These are phyloP conservation scores for Salisapilia sapeloensis DNA, from an alignment of 352 stramenopile species.

Conservation along the genomic window DNA sequence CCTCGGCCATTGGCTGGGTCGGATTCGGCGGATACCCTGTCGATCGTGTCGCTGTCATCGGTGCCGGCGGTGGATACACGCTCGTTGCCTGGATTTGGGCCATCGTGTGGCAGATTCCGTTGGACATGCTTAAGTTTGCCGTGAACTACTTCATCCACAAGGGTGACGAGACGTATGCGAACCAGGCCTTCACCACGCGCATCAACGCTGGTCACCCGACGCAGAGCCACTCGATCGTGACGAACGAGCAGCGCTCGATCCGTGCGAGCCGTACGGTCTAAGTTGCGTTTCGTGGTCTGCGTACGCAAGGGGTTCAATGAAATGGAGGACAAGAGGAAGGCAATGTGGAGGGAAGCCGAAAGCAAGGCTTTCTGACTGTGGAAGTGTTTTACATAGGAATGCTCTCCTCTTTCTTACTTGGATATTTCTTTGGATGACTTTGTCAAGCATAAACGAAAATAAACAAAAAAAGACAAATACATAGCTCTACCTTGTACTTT, in stretches of 20 bases:
- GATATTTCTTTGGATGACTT: too few relatives aligned
- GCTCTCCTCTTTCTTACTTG: too few relatives aligned
- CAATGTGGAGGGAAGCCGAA: too few relatives aligned
- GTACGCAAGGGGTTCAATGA: too few relatives aligned
- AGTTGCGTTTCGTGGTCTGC: too few relatives aligned
- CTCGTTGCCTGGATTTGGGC: constrained; percentile 49
- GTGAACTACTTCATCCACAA: constrained; percentile 53
- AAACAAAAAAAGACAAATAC: too few relatives aligned
- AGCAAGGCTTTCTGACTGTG: too few relatives aligned
- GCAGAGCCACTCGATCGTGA: constrained; percentile 36
- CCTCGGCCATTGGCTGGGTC: constrained; percentile 42
- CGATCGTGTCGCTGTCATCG: constrained; percentile 44
- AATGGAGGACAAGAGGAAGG: too few relatives aligned
- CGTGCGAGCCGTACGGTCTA: constrained; percentile 47
- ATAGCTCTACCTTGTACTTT: too few relatives aligned
- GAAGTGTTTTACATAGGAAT: too few relatives aligned
- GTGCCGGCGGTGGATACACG: constrained; percentile 39
- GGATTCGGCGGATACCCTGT: constrained; percentile 50
- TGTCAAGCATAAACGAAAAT: too few relatives aligned
- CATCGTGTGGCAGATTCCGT: constrained; percentile 54
- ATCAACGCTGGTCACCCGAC: constrained; percentile 63
- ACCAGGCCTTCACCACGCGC: constrained; percentile 49
- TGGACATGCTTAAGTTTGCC: constrained; percentile 55
- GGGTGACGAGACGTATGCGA: constrained; percentile 20
- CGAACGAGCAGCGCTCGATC: constrained; percentile 40